Conservation (phyloP, 345 rosid species). For the Litchi chinensis region DNA sequence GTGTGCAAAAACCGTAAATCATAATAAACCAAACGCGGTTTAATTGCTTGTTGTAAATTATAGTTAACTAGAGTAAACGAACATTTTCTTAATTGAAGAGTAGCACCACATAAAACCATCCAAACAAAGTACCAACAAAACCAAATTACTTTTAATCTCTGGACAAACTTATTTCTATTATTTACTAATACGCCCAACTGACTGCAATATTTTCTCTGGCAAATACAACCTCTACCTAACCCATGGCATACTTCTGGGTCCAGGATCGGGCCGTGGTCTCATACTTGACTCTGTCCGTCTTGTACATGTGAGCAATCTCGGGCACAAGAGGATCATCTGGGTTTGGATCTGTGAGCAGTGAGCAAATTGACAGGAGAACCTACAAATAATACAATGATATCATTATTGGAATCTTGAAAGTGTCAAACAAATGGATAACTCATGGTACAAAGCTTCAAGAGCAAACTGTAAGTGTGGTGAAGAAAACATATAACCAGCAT, state of each 20-base stretch:
- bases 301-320: constrained; percentile 71
- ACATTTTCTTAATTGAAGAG: not conserved
- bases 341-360: constrained; percentile 69
- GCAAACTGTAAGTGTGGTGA: not conserved
- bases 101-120: too few relatives aligned
- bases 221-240: constrained; percentile 22
- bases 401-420: not conserved
- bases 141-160: constrained; percentile 12
- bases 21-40: not conserved
- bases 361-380: constrained; percentile 77
- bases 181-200: constrained; percentile 19
- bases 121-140: not conserved
- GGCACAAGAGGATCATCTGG: constrained; percentile 78
- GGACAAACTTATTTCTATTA: constrained; percentile 34
- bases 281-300: constrained; percentile 67
- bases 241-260: constrained; percentile 78
- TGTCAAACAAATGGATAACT: not conserved
- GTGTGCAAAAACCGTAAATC: not conserved
- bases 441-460: not conserved
- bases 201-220: not conserved
- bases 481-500: not conserved
- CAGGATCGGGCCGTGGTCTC: constrained; percentile 65
- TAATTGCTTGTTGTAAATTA: not conserved
- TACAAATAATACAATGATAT: constrained; percentile 15
- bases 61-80: not conserved